These are phyloP conservation scores for Neurospora sp. DNA, from an alignment of 495 filamentous ascomycete species.

Conservation along the genomic window DNA sequence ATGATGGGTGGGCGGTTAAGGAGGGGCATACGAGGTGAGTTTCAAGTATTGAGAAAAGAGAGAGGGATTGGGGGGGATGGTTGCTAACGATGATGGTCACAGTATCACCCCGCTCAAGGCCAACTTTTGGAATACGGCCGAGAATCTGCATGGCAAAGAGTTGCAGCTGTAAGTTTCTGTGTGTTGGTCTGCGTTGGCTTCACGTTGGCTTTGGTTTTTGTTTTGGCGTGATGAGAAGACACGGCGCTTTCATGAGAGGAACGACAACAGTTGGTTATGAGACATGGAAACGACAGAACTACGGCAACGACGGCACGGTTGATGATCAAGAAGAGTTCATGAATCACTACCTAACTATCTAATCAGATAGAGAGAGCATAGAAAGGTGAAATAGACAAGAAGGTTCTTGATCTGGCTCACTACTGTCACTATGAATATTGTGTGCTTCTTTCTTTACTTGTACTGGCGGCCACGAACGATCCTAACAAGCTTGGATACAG, in stretches of 20 bases:
- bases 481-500: not conserved
- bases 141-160: constrained; percentile 51
- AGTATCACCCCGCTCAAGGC: constrained; percentile 87
- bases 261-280: not conserved
- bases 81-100: not conserved
- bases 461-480: not conserved
- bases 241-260: not conserved
- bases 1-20: constrained; percentile 90
- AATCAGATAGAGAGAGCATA: constrained; percentile 21
- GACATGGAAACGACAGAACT: not conserved
- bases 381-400: constrained; percentile 19
- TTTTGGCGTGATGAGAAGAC: not conserved
- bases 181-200: not conserved
- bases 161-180: constrained; percentile 73
- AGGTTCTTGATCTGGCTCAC: constrained; percentile 5
- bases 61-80: not conserved
- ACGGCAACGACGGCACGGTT: not conserved
- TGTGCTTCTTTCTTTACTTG: constrained; percentile 3
- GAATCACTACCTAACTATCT: not conserved
- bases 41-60: not conserved
- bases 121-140: constrained; percentile 78
- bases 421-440: not conserved
- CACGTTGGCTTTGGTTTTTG: not conserved
- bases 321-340: not conserved
- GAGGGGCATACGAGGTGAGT: constrained; percentile 79